Conservation (phyloP, 306 rosid genomes). For the Dalbergia oliveri region DNA sequence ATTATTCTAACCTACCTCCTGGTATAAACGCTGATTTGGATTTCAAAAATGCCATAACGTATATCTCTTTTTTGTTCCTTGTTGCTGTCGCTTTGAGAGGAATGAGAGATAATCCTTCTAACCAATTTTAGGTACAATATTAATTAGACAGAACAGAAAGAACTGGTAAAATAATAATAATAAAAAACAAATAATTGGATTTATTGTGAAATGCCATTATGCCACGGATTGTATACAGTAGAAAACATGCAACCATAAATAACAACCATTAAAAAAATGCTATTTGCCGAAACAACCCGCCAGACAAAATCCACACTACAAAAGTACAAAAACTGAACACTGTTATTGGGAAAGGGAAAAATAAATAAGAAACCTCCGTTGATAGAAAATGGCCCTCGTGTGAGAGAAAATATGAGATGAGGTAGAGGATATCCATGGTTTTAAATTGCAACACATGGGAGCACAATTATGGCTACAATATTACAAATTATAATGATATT, state of each 20-base stretch:
- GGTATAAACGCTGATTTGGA: too few relatives aligned
- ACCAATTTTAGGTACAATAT: too few relatives aligned
- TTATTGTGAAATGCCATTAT: neutral
- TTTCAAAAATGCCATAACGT: too few relatives aligned
- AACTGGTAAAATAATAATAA: too few relatives aligned
- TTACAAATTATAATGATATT: too few relatives aligned
- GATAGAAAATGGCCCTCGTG: neutral
- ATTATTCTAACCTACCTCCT: too few relatives aligned
- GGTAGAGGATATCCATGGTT: neutral
- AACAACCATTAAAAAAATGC: slow-evolving; percentile 1
- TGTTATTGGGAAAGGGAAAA: neutral
- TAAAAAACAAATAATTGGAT: neutral
- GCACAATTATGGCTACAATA: too few relatives aligned
- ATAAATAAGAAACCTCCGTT: slow-evolving; percentile 11
- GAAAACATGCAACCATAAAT: slow-evolving; percentile 11
- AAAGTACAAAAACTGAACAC: slow-evolving; percentile 19
- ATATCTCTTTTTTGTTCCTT: too few relatives aligned
- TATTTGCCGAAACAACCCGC: slow-evolving; percentile 13
- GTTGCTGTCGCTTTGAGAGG: too few relatives aligned
- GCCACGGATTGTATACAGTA: slow-evolving; percentile 16
- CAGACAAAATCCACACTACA: slow-evolving; percentile 29
- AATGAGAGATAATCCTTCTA: too few relatives aligned
- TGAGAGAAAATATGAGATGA: neutral
- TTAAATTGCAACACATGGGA: too few relatives aligned
- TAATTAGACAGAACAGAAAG: too few relatives aligned